Evolutionary conservation across 345 rosid genomes (phyloP).

Genomic region (Raphanus sativus): DNA sequence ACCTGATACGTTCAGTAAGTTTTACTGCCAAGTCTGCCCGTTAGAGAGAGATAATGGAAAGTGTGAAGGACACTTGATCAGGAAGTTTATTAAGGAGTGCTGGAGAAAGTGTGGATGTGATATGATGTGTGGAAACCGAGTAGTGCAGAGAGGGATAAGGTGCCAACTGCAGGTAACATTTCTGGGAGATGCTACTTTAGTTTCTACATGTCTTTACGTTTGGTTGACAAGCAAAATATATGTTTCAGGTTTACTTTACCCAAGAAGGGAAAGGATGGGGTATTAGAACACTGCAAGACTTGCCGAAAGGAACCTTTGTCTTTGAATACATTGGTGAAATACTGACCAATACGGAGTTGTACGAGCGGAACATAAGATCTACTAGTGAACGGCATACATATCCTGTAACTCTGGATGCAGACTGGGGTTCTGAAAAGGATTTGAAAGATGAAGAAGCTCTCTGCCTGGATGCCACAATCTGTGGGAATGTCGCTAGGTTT

Average conservation of each 20-base stretch:
- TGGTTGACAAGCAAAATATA: slow-evolving; percentile 19
- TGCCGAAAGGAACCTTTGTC: slow-evolving; percentile 89
- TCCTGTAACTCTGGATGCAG: slow-evolving; percentile 78
- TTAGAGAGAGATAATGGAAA: slow-evolving; percentile 60
- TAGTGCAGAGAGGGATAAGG: slow-evolving; percentile 75
- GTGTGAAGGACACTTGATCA: slow-evolving; percentile 78
- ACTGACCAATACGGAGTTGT: slow-evolving; percentile 65
- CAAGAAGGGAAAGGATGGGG: slow-evolving; percentile 87
- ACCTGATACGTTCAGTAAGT: slow-evolving; percentile 41
- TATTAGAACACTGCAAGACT: slow-evolving; percentile 64
- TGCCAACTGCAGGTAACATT: slow-evolving; percentile 64
- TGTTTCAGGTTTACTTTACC: slow-evolving; percentile 70
- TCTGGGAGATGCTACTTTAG: neutral
- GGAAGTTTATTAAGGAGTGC: slow-evolving; percentile 89
- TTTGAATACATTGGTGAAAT: slow-evolving; percentile 90
- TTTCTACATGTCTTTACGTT: neutral
- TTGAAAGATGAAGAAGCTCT: slow-evolving; percentile 81
- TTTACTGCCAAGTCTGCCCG: slow-evolving; percentile 77
- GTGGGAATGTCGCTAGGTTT: slow-evolving; percentile 87
- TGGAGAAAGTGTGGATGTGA: slow-evolving; percentile 89
- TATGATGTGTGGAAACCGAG: slow-evolving; percentile 76
- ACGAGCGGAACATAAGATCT: slow-evolving; percentile 48
- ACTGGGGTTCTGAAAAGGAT: slow-evolving; percentile 63
- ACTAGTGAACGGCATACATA: slow-evolving; percentile 49
- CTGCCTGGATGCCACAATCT: slow-evolving; percentile 72